phyloP scores from a whole-genome alignment of 2,329 filamentous ascomycete species.

The Colletotrichum sp. region DNA sequence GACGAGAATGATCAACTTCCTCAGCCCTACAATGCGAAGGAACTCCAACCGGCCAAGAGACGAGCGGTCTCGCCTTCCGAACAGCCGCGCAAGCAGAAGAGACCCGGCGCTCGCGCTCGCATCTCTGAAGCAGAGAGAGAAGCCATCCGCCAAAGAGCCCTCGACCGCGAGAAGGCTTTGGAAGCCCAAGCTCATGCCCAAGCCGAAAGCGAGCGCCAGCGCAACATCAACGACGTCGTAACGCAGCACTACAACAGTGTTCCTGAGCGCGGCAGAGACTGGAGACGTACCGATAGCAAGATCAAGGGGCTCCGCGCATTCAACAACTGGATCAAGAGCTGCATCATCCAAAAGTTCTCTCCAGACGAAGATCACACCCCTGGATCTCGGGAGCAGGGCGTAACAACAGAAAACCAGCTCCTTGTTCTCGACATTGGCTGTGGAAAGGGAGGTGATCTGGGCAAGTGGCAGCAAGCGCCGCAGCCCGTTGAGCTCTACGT shows the following conservation, averaged over 20 bases:
- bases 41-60: conserved; percentile 63
- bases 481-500: conserved; percentile 92
- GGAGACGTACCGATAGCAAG: conserved; percentile 90
- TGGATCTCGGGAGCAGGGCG: conserved; percentile 59
- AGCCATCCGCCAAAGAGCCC: conserved; percentile 67
- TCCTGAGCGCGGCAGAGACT: conserved; percentile 90
- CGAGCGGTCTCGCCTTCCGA: conserved; percentile 60
- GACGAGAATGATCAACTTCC: conserved; percentile 51
- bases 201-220: conserved; percentile 43
- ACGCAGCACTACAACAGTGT: conserved; percentile 96
- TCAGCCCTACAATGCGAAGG: conserved; percentile 65
- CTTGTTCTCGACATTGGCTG: conserved; percentile 93
- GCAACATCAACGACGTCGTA: conserved; percentile 81
- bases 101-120: conserved; percentile 69
- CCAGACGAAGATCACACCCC: conserved; percentile 76
- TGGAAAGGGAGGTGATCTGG: conserved; percentile 93
- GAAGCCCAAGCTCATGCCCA: conserved; percentile 39
- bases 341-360: conserved; percentile 95
- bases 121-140: conserved; percentile 72
- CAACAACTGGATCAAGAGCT: conserved; percentile 99
- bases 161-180: conserved; percentile 57
- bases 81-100: conserved; percentile 69
- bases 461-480: conserved; percentile 96
- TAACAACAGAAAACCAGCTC: conserved; percentile 63
- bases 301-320: conserved; percentile 94